phyloP scores from a whole-genome alignment of 2,329 filamentous ascomycete species.

The Fusarium pseudoanthophilum region DNA sequence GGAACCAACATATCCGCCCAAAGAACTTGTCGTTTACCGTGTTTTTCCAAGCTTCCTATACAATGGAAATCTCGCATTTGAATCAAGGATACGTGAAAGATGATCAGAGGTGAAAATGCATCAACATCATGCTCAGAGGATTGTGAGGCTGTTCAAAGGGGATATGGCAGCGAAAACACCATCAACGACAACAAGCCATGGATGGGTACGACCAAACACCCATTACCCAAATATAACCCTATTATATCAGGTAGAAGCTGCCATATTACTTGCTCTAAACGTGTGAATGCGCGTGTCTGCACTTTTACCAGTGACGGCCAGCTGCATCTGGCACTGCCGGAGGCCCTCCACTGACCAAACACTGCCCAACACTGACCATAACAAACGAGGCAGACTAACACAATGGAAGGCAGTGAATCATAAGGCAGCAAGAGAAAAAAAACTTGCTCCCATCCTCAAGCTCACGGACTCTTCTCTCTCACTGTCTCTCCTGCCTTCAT shows the following conservation, averaged over 20 bases:
- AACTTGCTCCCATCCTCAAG: background rate
- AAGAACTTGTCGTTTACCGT: background rate
- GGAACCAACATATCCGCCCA: fast-evolving
- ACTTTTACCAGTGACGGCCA: too few species aligned
- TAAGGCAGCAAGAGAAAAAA: background rate
- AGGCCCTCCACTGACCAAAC: background rate
- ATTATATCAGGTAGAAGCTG: background rate
- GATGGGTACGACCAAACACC: too few species aligned
- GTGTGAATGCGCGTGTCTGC: background rate
- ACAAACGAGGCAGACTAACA: background rate
- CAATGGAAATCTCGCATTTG: fast-evolving
- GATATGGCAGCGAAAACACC: background rate
- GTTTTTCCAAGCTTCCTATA: fast-evolving
- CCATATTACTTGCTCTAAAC: fast-evolving
- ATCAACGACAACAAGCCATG: background rate
- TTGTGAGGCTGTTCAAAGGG: fast-evolving
- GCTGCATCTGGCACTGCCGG: background rate
- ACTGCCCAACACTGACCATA: background rate
- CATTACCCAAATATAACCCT: too few species aligned
- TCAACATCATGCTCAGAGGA: fast-evolving
- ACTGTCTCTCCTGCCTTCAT: background rate
- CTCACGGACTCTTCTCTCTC: background rate
- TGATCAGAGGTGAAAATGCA: fast-evolving
- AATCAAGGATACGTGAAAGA: fast-evolving
- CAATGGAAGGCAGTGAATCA: background rate